Evolutionary conservation across 441 rosid species (phyloP).

Genomic region (Populus trichocarpa): DNA sequence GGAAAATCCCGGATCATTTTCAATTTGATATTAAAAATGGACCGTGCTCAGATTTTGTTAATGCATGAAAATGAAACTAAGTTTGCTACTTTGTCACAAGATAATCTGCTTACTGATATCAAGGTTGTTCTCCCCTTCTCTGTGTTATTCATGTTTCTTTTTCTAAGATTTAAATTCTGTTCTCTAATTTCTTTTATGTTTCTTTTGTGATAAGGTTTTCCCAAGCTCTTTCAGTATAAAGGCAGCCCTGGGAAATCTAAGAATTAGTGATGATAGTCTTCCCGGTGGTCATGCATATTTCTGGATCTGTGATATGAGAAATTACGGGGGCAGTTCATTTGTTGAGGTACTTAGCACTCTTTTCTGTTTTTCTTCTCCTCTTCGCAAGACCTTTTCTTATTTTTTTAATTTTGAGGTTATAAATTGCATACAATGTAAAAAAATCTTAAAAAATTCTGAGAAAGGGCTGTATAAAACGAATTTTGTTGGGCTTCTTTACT

Average conservation of each 20-base stretch:
- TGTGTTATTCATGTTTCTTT: conserved; percentile 4
- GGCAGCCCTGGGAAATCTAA: conserved; percentile 91
- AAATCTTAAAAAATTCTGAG: background rate
- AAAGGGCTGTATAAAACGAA: background rate
- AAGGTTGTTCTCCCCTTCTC: conserved; percentile 50
- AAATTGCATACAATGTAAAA: background rate
- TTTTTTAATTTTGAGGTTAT: background rate
- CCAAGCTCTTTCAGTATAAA: conserved; percentile 92
- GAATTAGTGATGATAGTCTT: conserved; percentile 97
- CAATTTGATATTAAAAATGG: conserved; percentile 81
- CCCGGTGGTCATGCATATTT: conserved; percentile 78
- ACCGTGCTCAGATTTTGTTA: conserved; percentile 82
- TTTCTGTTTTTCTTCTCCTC: conserved; percentile 6
- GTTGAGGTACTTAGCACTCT: conserved; percentile 67
- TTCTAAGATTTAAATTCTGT: conserved; percentile 8
- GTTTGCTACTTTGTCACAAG: conserved; percentile 90
- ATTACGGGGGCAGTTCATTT: conserved; percentile 97
- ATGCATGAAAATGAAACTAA: conserved; percentile 94
- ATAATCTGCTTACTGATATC: conserved; percentile 82
- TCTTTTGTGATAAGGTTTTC: conserved; percentile 59
- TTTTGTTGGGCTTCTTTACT: background rate
- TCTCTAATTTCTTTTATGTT: conserved; percentile 20
- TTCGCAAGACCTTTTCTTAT: background rate
- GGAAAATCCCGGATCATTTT: conserved; percentile 92
- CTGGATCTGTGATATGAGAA: conserved; percentile 99